Base-by-base conservation (phyloP, 1,284 basidiomycete genomes). In the Trichosporon sp. region DNA sequence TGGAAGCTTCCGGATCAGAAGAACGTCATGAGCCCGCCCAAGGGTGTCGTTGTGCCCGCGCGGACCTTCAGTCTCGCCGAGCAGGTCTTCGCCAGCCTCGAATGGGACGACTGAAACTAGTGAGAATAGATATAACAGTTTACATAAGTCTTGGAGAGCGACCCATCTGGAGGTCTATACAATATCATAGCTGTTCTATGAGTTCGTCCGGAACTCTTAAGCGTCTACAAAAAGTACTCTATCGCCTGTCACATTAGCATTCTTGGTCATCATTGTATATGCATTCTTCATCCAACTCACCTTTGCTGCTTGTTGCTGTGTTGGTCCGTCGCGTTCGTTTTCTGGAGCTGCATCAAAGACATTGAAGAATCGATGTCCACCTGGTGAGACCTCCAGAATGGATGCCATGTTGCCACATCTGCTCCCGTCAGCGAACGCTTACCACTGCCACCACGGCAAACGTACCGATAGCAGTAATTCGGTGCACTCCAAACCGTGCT, bases 401-500 rank as follows among this genome's bases (percentile, higher is more conserved):
- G 92, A 94, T 12, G 97, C 97, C 76, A 93, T 92, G 84, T 99
- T 99, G 40, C 97, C 97, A 79, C 97, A 99, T 56, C 96, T 91
- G 84, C 94, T 26, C 14, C 65, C 0, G 43, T 51, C 37, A 48
- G 59, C 12, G 11, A 4, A 10, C 26, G 35, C 31, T 40, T 10
- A 14, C 6, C 26, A 26, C 26, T 26, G 26, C 26, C 26, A 26
- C 26, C 26, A 26, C 26, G 26, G 26, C 26, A 0, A 1, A 76
- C 81, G 71, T 63, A 85, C 83, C 83, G 75, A 70, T 85, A 88
- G 76, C 97, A 99, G 82, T 99, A 99, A 83, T 99, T 99, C 19
- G 96, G 96, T 59, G 96, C 97, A 46, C 91, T 94, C 97, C 97
- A 99, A 2, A 99, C 97, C 0, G 97, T 99, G 32, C 93, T 95